Evolutionary conservation across 192 early-diverging fungal genomes (phyloP), one percentile per base, ranked within the genome.

Genomic region (Rhizoclosmatium sp.): DNA sequence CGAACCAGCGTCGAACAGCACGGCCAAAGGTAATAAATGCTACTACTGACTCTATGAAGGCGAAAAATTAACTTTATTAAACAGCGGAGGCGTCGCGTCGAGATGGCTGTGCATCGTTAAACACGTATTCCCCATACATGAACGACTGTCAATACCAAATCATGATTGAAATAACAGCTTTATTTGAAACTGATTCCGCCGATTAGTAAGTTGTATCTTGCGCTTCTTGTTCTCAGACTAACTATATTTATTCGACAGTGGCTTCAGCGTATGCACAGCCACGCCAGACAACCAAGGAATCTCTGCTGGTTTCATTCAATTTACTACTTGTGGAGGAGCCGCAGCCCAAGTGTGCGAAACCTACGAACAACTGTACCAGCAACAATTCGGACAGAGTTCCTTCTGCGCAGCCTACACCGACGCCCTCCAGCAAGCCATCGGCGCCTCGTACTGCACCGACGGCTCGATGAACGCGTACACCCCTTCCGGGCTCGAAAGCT

Each of bases 271-370:
- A 19, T 62, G 60, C 23, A 19, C 60, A 7, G 21, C 60, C 60
- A 80, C 72, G 12, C 21, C 59, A 46, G 79, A 80, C 56, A 59
- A 23, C n/a, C 71, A 80, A 58, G 79, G 79, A 39, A 66, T 80
- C 49, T 75, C 79, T 14, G 79, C 79, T 47, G 79, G 79, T 0
- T 74, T 80, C 31, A 80, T 80, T 0, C 79, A 80, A 47, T 80
- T 80, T 47, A 80, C 79, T 21, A 75, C 71, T 10, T 74, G 69
- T 21, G 16, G 64, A 47, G 79, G 79, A 31, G 64, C 14, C 7
- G 23, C 66, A 21, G 46, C 10, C 5, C 14, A 7, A 40, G 79
- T 80, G 7, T 65, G 71, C 65, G 31, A 76, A 7, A 51, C 44
- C 16, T 78, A 78, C 65, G 31, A 14, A 23, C 4, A 21, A 7